Evolutionary conservation across 805 yeast species (phyloP).

Genomic region (Ogataea paradorogensis): DNA sequence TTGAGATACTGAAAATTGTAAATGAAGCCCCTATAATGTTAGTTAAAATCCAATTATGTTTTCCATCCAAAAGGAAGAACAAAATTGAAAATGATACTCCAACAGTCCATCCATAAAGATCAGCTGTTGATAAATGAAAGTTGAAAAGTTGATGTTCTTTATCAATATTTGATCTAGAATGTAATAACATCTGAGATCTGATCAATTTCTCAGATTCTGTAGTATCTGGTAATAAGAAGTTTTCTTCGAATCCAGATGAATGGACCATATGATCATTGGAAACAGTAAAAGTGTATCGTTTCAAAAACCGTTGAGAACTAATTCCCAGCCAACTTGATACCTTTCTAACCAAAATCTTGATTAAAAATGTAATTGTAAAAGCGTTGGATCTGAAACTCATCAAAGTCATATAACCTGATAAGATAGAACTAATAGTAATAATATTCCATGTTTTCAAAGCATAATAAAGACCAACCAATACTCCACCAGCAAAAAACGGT

Average conservation of each 20-base stretch:
- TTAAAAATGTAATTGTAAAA: constrained; percentile 28
- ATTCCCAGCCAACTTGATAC: constrained; percentile 27
- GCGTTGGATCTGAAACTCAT: constrained; percentile 35
- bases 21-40: constrained; percentile 43
- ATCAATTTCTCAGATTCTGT: constrained; percentile 32
- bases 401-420: constrained; percentile 37
- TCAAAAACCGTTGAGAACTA: constrained; percentile 29
- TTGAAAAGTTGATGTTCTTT: constrained; percentile 35
- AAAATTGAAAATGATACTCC: constrained; percentile 15
- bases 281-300: constrained; percentile 42
- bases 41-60: constrained; percentile 44
- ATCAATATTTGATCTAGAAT: constrained; percentile 22
- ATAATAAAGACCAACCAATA: constrained; percentile 39
- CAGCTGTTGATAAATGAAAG: constrained; percentile 33
- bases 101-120: constrained; percentile 23
- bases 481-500: constrained; percentile 44
- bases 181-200: constrained; percentile 25
- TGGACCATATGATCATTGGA: constrained; percentile 36
- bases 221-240: constrained; percentile 30
- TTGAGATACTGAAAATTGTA: constrained; percentile 42
- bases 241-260: constrained; percentile 38
- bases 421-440: constrained; percentile 29
- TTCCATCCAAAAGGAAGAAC: constrained; percentile 23
- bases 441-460: constrained; percentile 33
- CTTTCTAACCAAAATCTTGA: constrained; percentile 29